Base-by-base conservation (phyloP, 352 stramenopile species). In the Pythium sp. region DNA sequence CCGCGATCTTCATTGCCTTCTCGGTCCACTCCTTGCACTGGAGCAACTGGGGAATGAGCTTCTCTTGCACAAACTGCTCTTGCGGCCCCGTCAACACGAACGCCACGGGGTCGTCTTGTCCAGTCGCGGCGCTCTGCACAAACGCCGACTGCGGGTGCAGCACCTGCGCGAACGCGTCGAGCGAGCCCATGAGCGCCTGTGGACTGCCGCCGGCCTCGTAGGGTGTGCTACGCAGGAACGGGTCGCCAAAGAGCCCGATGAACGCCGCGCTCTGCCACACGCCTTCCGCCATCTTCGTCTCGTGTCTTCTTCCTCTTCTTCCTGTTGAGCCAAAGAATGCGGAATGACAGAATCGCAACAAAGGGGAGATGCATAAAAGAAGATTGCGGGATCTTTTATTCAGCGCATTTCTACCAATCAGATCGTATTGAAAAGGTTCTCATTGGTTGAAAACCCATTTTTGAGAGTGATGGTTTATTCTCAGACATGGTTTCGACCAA, bases 191-290 rank as follows among this genome's bases (percentile, higher is more conserved):
- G 28, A 94, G 74, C 55, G 87, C 83, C 62, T 92, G 79, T 26
- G 82, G 78, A 58, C 90, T 80, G 22, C 87, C 84, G 56, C 86
- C 87, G 22, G 81, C 84, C 69, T 95, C 86, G 68, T 90, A 91
- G 34, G 87, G 79, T 65, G 89, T 96, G 24, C 69, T 74, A n/a
- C 82, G 86, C 57, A 95, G 74, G 57, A 84, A 94, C 60, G 89
- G 84, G 72, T 96, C 87, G 26, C 86, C 87, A 62, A 93, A 93
- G 63, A 92, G 66, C 60, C 86, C 87, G 41, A 95, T 56, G 67
- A 89, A 94, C 51, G 76, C 76, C 32, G 83, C 75, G 58, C 80
- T 81, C 56, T 84, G 77, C 87, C 87, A 95, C 20, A 88, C 76
- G 7, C 70, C 72, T 38, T 83, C 68, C 28, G 68, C 62, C 68